These are phyloP conservation scores for Pyrrhoderma lamaoense DNA, from an alignment of 1,284 basidiomycete genomes.

Conservation along the genomic window DNA sequence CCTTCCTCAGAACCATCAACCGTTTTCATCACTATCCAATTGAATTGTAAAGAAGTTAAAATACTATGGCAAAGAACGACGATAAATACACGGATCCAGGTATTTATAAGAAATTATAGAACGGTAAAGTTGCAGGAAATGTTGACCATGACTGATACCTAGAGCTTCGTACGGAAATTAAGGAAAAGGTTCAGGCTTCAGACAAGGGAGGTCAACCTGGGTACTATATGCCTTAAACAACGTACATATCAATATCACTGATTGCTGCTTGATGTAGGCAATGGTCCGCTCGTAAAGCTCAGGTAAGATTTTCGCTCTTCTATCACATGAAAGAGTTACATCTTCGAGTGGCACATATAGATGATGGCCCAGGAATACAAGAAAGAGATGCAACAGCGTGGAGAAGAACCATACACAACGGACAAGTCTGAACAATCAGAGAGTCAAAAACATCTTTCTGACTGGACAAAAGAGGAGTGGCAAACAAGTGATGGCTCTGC, in stretches of 20 bases:
- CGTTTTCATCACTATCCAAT: no score
- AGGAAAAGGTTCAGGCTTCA: conserved; percentile 11
- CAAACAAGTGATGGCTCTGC: conserved; percentile 16
- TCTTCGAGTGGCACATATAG: no score
- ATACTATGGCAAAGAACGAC: conserved; percentile 15
- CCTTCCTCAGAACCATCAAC: no score
- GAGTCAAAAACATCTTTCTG: conserved; percentile 14
- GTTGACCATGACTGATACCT: neutral
- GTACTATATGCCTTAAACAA: conserved; percentile 1
- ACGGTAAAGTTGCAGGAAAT: neutral
- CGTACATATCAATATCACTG: neutral
- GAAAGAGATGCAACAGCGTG: conserved; percentile 16
- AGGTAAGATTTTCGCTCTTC: conserved; percentile 4
- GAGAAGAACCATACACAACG: conserved; percentile 17
- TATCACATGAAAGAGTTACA: neutral
- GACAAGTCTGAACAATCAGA: conserved; percentile 16
- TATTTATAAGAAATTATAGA: neutral
- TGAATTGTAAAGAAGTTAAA: no score
- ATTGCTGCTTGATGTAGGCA: neutral
- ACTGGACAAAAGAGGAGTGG: conserved; percentile 18
- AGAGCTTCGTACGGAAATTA: conserved; percentile 16
- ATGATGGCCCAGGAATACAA: conserved; percentile 18
- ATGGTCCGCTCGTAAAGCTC: conserved; percentile 19
- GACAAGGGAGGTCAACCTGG: conserved; percentile 17
- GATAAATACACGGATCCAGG: conserved; percentile 17